Conservation (phyloP, 768 basidiomycete genomes). For the Holtermanniella nyarrowii region DNA sequence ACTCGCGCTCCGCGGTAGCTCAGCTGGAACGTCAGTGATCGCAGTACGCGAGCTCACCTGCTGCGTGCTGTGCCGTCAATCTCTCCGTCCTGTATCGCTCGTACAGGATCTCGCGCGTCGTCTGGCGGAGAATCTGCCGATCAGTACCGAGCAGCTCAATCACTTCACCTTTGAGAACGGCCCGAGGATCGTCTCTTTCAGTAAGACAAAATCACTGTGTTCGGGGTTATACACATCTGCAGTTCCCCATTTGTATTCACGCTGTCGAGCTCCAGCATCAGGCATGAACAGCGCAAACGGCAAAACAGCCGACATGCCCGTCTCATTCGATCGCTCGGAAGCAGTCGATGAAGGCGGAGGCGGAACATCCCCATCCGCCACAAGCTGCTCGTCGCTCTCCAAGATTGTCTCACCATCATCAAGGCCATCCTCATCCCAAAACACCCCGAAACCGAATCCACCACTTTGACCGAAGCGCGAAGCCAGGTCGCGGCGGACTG, state of each 20-base stretch:
- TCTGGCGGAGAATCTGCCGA: constrained; percentile 61
- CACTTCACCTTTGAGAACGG: constrained; percentile 65
- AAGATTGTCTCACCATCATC: constrained; percentile 3
- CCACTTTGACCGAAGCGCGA: constrained; percentile 3
- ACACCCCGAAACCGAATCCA: constrained; percentile 24
- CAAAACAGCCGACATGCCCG: too few relatives aligned
- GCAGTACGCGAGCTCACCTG: background rate
- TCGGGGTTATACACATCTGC: constrained; percentile 74
- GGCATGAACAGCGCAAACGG: constrained; percentile 14
- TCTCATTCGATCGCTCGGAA: background rate
- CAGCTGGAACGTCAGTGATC: background rate
- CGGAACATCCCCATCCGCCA: constrained; percentile 1
- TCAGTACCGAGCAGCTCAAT: background rate
- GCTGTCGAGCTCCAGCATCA: constrained; percentile 56
- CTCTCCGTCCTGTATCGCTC: constrained; percentile 30
- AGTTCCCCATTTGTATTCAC: constrained; percentile 79
- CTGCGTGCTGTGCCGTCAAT: constrained; percentile 11
- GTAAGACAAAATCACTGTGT: constrained; percentile 77
- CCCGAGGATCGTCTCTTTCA: constrained; percentile 72
- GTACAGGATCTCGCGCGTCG: constrained; percentile 69
- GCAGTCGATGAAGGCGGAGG: background rate
- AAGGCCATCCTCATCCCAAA: constrained; percentile 12
- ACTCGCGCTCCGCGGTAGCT: background rate
- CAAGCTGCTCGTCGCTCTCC: background rate
- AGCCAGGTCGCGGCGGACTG: constrained; percentile 15